Base-by-base conservation (phyloP, 1,284 basidiomycete species). In the Ustilago cynodontis region DNA sequence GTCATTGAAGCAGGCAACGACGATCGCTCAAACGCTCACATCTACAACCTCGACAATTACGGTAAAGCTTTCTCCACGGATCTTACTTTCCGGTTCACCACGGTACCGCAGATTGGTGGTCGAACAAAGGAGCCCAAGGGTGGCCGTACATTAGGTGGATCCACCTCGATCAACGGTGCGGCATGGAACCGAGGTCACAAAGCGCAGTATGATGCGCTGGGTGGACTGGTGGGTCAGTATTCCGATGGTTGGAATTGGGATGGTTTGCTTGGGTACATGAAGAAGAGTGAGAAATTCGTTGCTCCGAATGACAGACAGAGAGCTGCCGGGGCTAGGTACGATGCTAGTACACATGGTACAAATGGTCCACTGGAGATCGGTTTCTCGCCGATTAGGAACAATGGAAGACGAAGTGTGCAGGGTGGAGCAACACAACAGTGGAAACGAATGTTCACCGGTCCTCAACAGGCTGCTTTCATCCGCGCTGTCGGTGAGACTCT, bases 181-280 rank as follows among this genome's bases (percentile, higher is more conserved):
- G 86, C 88, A 10, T 91, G 90, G 86, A 90, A 90, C 14, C 88
- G 90, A 10, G 91, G 89, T 1, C 79, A 88, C 28, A 87, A 87
- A 24, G 89, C 88, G 0, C 90, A 91, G 81, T 91, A 91, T 75
- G 90, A 92, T 76, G 87, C 89, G 0, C 88, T 89, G 87, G 87
- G 88, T 0, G 82, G 82, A 1, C 85, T 91, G n/a, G 87, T 91
- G 1, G 89, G 89, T 63, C 86, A 63, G 3, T 8, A 47, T 57
- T 1, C n/a, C 0, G 31, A 22, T 3, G 66, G 62, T 0, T 91
- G 90, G 90, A 89, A 89, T 69, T 91, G 90, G 90, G 80, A 88
- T 29, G 87, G 88, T 11, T 79, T 91, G 47, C 88, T 88, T 71
- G 77, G 61, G 2, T 90, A 87, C 77, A 89, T 89, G 88, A 89